Percentiles rank a stretch among this genome's conserved stretches.
Evolutionary conservation across 2,329 filamentous ascomycete species (phyloP).

Genomic region (Zasmidium cellare): DNA sequence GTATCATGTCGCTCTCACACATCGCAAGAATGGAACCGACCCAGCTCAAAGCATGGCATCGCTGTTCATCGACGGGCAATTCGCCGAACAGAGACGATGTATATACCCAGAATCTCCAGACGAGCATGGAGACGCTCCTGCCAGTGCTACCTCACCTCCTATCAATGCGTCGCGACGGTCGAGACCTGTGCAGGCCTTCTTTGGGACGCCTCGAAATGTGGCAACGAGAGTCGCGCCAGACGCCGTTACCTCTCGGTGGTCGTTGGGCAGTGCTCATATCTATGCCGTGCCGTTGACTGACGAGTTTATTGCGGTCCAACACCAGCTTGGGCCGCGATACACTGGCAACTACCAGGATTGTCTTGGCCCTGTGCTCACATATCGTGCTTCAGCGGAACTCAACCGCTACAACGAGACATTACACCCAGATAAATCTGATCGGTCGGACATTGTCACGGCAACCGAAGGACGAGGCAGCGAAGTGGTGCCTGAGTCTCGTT

Average conservation of each 20-base stretch:
- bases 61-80: conserved; percentile 89
- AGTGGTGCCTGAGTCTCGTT: conserved; percentile 76
- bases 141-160: conserved; percentile 7
- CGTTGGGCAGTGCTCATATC: conserved; percentile 83
- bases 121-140: conserved; percentile 35
- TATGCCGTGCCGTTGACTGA: conserved; percentile 87
- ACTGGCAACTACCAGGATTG: conserved; percentile 97
- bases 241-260: conserved; percentile 78
- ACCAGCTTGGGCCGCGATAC: conserved; percentile 85
- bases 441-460: conserved; percentile 85
- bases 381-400: conserved; percentile 85
- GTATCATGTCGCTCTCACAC: conserved; percentile 92
- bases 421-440: conserved; percentile 84
- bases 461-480: conserved; percentile 82
- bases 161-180: conserved; percentile 41
- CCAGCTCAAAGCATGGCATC: conserved; percentile 56
- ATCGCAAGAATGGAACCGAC: conserved; percentile 52
- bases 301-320: conserved; percentile 87
- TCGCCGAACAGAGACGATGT: conserved; percentile 87
- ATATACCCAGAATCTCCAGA: conserved; percentile 80
- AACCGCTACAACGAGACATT: conserved; percentile 89
- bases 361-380: conserved; percentile 93
- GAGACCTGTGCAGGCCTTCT: conserved; percentile 77
- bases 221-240: conserved; percentile 73
- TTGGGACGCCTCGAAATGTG: conserved; percentile 88